Evolutionary conservation across 2,329 filamentous ascomycete genomes (phyloP).

Genomic region (Sporothrix dimorphospora): DNA sequence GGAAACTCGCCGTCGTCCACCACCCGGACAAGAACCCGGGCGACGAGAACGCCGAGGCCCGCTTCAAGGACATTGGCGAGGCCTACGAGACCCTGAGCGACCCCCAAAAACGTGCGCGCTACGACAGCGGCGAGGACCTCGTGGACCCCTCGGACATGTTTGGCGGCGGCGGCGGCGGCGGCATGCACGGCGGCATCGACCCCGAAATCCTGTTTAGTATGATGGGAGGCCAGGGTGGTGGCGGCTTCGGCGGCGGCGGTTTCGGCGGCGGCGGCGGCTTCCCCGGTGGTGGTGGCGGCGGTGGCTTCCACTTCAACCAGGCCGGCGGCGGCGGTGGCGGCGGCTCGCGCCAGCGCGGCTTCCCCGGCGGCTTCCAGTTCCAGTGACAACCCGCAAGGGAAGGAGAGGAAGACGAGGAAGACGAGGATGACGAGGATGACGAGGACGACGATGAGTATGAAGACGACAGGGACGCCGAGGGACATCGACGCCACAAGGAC

Average conservation of each 20-base stretch:
- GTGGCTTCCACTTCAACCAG: conserved; percentile 57
- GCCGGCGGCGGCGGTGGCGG: conserved; percentile 36
- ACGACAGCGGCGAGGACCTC: conserved; percentile 91
- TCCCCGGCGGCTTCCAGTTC: conserved; percentile 48
- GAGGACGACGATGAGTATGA: conserved; percentile 40
- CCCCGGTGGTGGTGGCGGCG: conserved; percentile 52
- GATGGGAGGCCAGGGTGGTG: conserved; percentile 69
- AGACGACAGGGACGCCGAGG: conserved; percentile 41
- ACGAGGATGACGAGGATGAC: conserved; percentile 41
- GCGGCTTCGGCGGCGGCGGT: conserved; percentile 52
- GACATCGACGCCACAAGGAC: neutral
- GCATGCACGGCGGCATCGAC: conserved; percentile 69
- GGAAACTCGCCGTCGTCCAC: conserved; percentile 89
- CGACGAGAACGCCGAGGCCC: conserved; percentile 79
- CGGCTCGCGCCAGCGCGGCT: conserved; percentile 40
- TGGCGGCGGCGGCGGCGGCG: conserved; percentile 65
- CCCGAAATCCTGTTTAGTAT: conserved; percentile 81
- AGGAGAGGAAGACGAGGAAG: conserved; percentile 42
- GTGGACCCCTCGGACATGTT: conserved; percentile 89
- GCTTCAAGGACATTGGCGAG: conserved; percentile 98
- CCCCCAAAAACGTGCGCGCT: conserved; percentile 86
- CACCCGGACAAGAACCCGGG: conserved; percentile 98
- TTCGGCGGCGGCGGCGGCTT: conserved; percentile 50
- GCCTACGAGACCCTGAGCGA: conserved; percentile 96
- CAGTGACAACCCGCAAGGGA: conserved; percentile 50